Base-by-base conservation (phyloP, 306 rosid genomes). In the Vigna angularis region DNA sequence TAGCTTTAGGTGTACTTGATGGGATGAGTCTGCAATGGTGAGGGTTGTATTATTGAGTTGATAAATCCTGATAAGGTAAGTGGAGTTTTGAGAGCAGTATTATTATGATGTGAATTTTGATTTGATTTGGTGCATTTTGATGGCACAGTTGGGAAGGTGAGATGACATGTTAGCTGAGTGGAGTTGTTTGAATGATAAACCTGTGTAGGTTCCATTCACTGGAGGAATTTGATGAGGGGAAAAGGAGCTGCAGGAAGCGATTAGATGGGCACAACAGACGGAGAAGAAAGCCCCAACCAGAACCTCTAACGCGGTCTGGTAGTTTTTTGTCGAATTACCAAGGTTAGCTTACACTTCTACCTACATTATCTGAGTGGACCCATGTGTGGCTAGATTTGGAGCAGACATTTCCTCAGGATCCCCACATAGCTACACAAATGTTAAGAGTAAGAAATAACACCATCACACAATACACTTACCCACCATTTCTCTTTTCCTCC, bases 211-310 rank as follows among this genome's bases (percentile, higher is more conserved):
- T 95, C 87, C 98, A 95, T 87, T 81, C 98, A 17, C 82, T 91
- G 64, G 98, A 91, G 81, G 98, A 95, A 86, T 95, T 95, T 82
- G 98, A 95, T 61, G 97, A 91, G 78, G 98, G 96, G 49, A 95
- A 95, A 81, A 89, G 96, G 85, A 95, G 98, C 87, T 95, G 98
- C 82, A 86, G 98, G 62, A 95, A 95, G 72, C 93, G 98, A 4
- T 86, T 95, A 17, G 98, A 95, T 66, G 98, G 98, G 14, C 98
- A 95, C 88, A 95, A 95, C 86, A 82, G 98, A 68, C 83, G 98
- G 61, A 85, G 98, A 76, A 88, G 98, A 74, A 95, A 95, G 90
- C 93, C 98, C n/a, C 98, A 89, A 66, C 85, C 93, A 48, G 93
- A 89, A 45, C 83, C 88, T 50, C 63, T 88, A 66, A 78, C 89